These are phyloP conservation scores for Candida morakotiae DNA, from an alignment of 805 yeast species.

Conservation along the genomic window DNA sequence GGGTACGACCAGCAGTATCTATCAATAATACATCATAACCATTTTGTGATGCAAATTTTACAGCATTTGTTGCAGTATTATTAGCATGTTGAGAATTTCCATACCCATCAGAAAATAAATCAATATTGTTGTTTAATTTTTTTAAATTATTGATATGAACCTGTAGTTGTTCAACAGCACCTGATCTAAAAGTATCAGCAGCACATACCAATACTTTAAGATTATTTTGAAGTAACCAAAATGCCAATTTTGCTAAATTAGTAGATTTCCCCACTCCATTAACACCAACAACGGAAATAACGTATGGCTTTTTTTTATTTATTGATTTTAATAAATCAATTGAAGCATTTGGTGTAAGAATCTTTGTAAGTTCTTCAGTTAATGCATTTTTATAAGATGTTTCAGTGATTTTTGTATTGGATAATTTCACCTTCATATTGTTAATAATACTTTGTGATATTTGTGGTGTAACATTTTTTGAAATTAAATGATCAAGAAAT, in stretches of 20 bases:
- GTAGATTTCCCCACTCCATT: conserved; percentile 98
- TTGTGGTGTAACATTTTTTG: conserved; percentile 87
- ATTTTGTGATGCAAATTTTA: conserved; percentile 67
- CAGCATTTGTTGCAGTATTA: conserved; percentile 87
- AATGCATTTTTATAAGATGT: conserved; percentile 60
- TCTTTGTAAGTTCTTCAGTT: conserved; percentile 66
- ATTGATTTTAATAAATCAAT: conserved; percentile 83
- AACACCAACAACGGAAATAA: conserved; percentile 96
- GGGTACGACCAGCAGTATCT: conserved; percentile 98
- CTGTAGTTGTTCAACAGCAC: conserved; percentile 96
- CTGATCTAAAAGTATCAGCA: conserved; percentile 96
- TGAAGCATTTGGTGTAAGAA: conserved; percentile 88
- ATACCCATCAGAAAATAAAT: conserved; percentile 89
- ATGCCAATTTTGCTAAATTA: conserved; percentile 87
- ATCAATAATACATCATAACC: conserved; percentile 81
- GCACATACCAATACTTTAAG: conserved; percentile 87
- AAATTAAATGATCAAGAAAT: conserved; percentile 70
- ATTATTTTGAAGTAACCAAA: conserved; percentile 91
- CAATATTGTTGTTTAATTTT: conserved; percentile 64
- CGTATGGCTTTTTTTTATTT: conserved; percentile 57
- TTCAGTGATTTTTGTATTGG: conserved; percentile 70
- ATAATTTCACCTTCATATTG: conserved; percentile 68
- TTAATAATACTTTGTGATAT: conserved; percentile 72
- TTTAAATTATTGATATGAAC: conserved; percentile 87
- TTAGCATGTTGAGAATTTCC: conserved; percentile 96